Evolutionary conservation across 2,329 filamentous ascomycete species (phyloP).

Genomic region (Rutstroemia sp.): DNA sequence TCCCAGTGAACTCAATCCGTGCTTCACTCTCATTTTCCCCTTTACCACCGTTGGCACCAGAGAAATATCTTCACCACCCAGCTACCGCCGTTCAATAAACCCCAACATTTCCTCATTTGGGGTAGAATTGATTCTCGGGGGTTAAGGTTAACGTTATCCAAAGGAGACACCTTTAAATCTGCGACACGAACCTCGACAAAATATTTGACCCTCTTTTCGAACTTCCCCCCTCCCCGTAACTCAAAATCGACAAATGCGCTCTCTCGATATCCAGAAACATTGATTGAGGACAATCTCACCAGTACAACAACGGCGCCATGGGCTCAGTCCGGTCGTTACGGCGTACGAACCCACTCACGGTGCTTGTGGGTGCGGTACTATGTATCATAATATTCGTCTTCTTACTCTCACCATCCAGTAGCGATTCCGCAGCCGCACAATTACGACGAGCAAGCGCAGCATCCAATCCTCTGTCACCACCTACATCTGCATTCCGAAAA

Average conservation of each 20-base stretch:
- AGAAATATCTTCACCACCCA: not conserved
- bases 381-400: slow-evolving; percentile 66
- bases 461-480: slow-evolving; percentile 64
- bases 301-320: slow-evolving; percentile 35
- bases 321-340: slow-evolving; percentile 63
- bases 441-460: slow-evolving; percentile 49
- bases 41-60: not conserved
- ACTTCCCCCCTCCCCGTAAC: not conserved
- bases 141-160: not conserved
- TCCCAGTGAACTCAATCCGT: not conserved
- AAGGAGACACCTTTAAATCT: not conserved
- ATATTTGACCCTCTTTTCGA: not conserved
- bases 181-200: slow-evolving; percentile 1
- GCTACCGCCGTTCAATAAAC: not conserved
- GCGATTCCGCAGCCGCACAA: slow-evolving; percentile 40
- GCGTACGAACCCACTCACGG: slow-evolving; percentile 70
- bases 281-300: slow-evolving; percentile 23
- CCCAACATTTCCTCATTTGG: not conserved
- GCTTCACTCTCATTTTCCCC: not conserved
- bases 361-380: slow-evolving; percentile 63
- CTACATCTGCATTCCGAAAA: slow-evolving; percentile 68
- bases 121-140: not conserved
- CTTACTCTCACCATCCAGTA: slow-evolving; percentile 45
- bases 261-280: slow-evolving; percentile 9
- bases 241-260: slow-evolving; percentile 19